Conservation (phyloP, 2,329 filamentous ascomycete genomes). For the Aspergillus viridinutans region DNA sequence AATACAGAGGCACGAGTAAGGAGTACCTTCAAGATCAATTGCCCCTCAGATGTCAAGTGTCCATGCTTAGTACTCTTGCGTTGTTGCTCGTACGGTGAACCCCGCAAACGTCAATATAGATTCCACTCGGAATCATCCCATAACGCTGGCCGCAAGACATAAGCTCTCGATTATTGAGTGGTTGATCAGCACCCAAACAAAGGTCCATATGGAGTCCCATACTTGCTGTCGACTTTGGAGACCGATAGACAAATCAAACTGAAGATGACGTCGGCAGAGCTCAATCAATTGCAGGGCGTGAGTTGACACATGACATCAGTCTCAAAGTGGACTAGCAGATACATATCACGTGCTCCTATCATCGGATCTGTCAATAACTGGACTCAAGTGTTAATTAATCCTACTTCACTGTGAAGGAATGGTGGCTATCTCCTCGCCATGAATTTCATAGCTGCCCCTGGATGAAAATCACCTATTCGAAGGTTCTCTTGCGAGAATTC, state of each 20-base stretch:
- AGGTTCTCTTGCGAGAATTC: not conserved
- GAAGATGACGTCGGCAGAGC: not conserved
- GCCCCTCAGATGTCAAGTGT: no score
- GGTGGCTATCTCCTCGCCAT: not conserved
- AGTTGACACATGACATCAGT: constrained; percentile 12
- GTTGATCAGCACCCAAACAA: not conserved
- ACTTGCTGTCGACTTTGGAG: not conserved
- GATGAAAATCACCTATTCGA: not conserved
- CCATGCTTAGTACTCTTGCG: no score
- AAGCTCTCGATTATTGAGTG: no score
- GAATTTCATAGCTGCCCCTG: not conserved
- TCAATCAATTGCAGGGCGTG: not conserved
- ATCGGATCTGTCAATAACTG: constrained; percentile 1
- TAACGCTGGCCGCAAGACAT: no score
- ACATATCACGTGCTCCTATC: constrained; percentile 7
- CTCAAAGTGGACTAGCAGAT: constrained; percentile 9
- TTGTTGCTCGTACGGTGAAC: no score
- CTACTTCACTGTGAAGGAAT: not conserved
- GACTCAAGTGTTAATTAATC: not conserved
- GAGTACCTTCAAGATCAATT: not conserved
- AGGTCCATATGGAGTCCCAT: not conserved
- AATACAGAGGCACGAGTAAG: no score
- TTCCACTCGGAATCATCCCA: no score
- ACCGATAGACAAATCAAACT: not conserved
- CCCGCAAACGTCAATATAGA: no score